Evolutionary conservation across 2,329 filamentous ascomycete species (phyloP), one percentile per base, ranked within the genome.

Genomic region (Aspergillus candidus): DNA sequence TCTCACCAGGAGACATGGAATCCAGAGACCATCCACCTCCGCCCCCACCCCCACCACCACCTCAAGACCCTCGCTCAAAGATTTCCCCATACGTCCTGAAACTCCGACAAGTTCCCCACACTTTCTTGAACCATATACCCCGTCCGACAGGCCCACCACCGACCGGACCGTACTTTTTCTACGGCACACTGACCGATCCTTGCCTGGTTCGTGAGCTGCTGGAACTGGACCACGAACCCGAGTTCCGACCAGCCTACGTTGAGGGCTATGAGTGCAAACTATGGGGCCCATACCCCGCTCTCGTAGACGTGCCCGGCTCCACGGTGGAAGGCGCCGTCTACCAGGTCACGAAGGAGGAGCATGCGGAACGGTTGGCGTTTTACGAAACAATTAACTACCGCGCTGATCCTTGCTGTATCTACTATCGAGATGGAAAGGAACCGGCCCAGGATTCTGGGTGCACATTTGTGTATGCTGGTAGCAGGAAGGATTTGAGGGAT

Each of bases 141-240:
- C 15, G 34, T n/a, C 18, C 22, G 22, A 27, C 22, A 27, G 41
- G 49, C 38, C 30, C 12, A 27, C 40, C 55, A 29, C 56, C 49
- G 2, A 54, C 47, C 3, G 55, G 54, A 1, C 50, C 54, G 3
- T 67, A 63, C 43, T 68, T 69, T 50, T 65, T 69, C 52, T 67
- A 69, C 43, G 64, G 63, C 31, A 63, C 64, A 1, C 47, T 69
- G n/a, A 50, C 55, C 11, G 59, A 68, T 32, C 55, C 60, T 0
- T 35, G 43, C 1, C 57, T 61, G 47, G 44, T 62, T n/a, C 30
- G 35, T n/a, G 48, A 59, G n/a, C 37, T 59, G 29, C 49, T 61
- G n/a, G 35, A 42, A 6, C 32, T 63, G 11, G 48, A 53, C 17
- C 36, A 43, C 2, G 32, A 44, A 15, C 54, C 51, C 4, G 8